A percentile compares a stretch with the other conserved stretches of the same genome.
phyloP scores from a whole-genome alignment of 495 filamentous ascomycete genomes.

The Parachaetomium inaequale region DNA sequence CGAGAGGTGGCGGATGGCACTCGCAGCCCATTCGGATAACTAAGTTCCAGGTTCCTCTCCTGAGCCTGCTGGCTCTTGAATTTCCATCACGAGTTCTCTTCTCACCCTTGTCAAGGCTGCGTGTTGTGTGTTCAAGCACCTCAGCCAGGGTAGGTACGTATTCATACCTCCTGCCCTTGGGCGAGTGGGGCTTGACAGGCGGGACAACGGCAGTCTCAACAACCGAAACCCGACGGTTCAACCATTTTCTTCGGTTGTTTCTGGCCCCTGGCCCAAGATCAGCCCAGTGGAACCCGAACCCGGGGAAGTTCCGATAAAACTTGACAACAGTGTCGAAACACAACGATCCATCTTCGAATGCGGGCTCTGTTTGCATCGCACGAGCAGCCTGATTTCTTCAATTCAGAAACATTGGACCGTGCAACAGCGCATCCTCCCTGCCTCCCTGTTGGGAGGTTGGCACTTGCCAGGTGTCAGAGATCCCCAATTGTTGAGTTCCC shows the following conservation, averaged over 20 bases:
- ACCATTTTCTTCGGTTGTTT: slow-evolving; percentile 19
- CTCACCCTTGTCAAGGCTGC: neutral
- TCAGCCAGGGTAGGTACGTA: too few species aligned
- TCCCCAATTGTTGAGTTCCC: slow-evolving; percentile 35
- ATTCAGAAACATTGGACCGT: too few species aligned
- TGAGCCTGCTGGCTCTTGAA: neutral
- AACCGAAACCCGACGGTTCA: slow-evolving; percentile 23
- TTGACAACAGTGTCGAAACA: neutral
- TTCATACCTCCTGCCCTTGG: too few species aligned
- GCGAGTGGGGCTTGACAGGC: slow-evolving; percentile 16
- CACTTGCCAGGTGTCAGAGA: neutral
- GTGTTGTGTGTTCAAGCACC: neutral
- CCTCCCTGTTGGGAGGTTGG: neutral
- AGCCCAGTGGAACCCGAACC: slow-evolving; percentile 28
- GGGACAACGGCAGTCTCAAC: slow-evolving; percentile 25
- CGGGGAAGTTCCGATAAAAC: slow-evolving; percentile 3
- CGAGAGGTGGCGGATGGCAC: slow-evolving; percentile 4
- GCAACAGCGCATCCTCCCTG: too few species aligned
- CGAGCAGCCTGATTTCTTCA: neutral
- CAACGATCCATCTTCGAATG: too few species aligned
- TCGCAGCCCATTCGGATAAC: too few species aligned
- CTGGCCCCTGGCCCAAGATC: slow-evolving; percentile 15
- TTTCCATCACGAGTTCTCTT: neutral
- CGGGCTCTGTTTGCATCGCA: neutral
- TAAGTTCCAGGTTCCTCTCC: too few species aligned